Percentiles rank a stretch among this genome's conserved stretches.
Conservation (phyloP, 1,284 basidiomycete genomes). For the Anthracocystis setariae region DNA sequence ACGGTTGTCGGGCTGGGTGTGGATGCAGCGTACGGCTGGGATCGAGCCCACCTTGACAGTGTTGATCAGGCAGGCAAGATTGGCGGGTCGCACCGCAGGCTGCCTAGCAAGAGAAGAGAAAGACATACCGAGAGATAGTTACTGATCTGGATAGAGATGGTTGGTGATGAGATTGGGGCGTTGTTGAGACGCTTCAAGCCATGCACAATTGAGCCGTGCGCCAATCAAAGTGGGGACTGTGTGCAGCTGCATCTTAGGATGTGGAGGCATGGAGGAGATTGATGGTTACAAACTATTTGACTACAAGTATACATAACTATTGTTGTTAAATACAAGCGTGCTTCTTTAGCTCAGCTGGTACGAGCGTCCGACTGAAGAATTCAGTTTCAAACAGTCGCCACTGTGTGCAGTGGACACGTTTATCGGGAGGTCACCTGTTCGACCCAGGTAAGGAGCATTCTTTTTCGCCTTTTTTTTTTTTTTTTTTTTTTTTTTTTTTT, state of each 20-base stretch:
- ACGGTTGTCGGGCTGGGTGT: conserved; percentile 4
- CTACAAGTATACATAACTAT: conserved; percentile 8
- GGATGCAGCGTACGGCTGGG: conserved; percentile 10
- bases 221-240: too few relatives aligned
- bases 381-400: conserved; percentile 35
- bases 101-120: conserved; percentile 6
- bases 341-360: conserved; percentile 58
- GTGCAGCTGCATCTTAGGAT: not conserved
- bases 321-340: not conserved
- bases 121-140: conserved; percentile 16
- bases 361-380: conserved; percentile 58
- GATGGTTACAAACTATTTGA: too few relatives aligned
- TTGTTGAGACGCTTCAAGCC: not conserved
- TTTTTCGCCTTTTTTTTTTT: conserved; percentile 13
- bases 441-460: conserved; percentile 51
- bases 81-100: conserved; percentile 3
- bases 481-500: not conserved
- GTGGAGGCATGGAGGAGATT: not conserved
- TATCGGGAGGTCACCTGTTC: conserved; percentile 51
- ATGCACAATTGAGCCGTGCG: too few relatives aligned
- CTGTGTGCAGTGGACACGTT: conserved; percentile 17
- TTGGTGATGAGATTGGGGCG: not conserved
- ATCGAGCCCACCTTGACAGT: not conserved
- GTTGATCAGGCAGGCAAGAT: not conserved
- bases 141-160: not conserved